Percentiles rank a stretch among this genome's conserved stretches.
phyloP scores from a whole-genome alignment of 192 early-diverging fungal species.

The Linnemannia exigua region DNA sequence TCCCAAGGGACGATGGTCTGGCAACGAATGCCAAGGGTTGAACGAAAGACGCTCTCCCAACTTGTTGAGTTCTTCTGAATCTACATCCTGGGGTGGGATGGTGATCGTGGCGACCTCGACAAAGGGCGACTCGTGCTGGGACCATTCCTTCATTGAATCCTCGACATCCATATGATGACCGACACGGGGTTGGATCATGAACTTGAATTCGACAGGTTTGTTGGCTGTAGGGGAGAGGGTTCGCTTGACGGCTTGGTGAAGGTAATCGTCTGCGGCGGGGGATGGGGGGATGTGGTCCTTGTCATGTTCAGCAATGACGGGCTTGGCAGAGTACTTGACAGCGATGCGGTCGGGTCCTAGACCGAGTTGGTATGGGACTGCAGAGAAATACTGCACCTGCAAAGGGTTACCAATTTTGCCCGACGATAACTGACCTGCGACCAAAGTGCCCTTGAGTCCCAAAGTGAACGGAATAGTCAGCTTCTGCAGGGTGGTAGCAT shows the following conservation, averaged over 20 bases:
- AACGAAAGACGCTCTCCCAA: conserved; percentile 48
- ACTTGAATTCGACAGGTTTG: conserved; percentile 23
- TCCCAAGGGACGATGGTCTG: conserved; percentile 32
- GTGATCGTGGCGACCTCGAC: conserved; percentile 36
- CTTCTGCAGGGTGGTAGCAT: background rate
- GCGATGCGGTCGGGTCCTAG: conserved; percentile 24
- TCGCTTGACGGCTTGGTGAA: conserved; percentile 28
- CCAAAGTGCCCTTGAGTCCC: conserved; percentile 25
- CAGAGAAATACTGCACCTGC: conserved; percentile 39
- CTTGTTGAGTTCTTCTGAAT: conserved; percentile 10
- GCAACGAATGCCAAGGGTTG: conserved; percentile 46
- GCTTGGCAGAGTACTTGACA: conserved; percentile 45
- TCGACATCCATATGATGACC: conserved; percentile 33
- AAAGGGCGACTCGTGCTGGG: conserved; percentile 32
- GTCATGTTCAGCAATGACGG: background rate
- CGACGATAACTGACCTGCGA: background rate
- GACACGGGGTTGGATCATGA: conserved; percentile 31
- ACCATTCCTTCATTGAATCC: conserved; percentile 38
- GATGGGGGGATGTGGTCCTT: conserved; percentile 15
- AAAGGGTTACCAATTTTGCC: conserved; percentile 42
- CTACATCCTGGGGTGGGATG: conserved; percentile 36
- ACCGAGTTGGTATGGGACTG: conserved; percentile 36
- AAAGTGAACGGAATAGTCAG: conserved; percentile 25
- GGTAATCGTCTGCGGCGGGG: conserved; percentile 2
- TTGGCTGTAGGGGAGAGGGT: background rate